Conservation (phyloP, 1,284 basidiomycete genomes). For the Laetiporus sulphureus region DNA sequence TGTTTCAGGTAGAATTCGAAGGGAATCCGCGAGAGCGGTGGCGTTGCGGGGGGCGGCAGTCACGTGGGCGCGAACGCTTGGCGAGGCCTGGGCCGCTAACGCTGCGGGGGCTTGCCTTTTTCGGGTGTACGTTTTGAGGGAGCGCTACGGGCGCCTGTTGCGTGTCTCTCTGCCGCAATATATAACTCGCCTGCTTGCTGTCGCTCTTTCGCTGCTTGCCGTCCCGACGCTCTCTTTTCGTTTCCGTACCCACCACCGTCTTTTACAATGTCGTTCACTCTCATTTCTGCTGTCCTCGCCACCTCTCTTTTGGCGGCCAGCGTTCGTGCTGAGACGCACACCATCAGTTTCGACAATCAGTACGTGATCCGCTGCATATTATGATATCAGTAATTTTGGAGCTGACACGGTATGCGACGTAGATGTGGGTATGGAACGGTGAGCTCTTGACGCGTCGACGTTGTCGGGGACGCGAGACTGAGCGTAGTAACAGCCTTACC, state of each 20-base stretch:
- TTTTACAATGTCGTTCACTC: constrained; percentile 22
- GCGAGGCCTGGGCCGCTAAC: background rate
- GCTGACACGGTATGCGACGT: background rate
- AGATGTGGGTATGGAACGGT: constrained; percentile 34
- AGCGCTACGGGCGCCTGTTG: background rate
- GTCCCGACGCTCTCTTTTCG: no score
- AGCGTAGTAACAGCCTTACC: constrained; percentile 20
- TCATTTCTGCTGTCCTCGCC: constrained; percentile 21
- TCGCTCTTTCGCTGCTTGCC: constrained; percentile 1
- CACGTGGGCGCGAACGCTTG: background rate
- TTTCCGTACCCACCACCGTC: no score
- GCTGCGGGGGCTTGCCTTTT: no score
- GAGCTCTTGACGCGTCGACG: constrained; percentile 6
- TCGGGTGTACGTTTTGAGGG: no score
- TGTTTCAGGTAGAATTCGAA: no score
- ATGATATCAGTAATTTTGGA: no score
- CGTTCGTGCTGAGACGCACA: constrained; percentile 29
- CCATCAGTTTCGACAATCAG: constrained; percentile 31
- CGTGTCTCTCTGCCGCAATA: background rate
- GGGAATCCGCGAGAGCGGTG: no score
- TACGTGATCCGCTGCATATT: constrained; percentile 18
- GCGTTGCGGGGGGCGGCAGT: no score
- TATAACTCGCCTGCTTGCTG: background rate
- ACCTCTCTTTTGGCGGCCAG: constrained; percentile 16
- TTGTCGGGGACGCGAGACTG: background rate